Conservation (phyloP, 495 filamentous ascomycete species). For the Neurospora discreta region DNA sequence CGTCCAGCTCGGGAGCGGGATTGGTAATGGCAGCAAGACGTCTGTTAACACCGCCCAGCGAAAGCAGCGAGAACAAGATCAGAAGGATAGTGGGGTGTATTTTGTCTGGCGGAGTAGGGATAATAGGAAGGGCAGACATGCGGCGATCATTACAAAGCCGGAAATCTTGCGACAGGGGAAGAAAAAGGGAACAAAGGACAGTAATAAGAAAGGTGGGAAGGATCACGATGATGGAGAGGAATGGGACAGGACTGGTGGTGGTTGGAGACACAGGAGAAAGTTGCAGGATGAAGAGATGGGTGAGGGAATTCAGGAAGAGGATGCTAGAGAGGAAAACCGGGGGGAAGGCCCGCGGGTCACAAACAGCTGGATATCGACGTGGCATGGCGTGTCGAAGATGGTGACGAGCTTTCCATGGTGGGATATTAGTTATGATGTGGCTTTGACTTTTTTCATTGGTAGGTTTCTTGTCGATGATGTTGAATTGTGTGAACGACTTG, state of each 20-base stretch:
- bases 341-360: slow-evolving; percentile 35
- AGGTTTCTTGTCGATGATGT: neutral
- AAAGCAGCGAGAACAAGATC: neutral
- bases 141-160: slow-evolving; percentile 34
- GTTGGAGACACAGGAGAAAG: neutral
- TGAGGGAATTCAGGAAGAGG: neutral
- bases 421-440: slow-evolving; percentile 61
- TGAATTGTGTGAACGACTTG: neutral
- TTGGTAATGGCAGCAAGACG: neutral
- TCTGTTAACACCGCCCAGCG: neutral
- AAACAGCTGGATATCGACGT: slow-evolving; percentile 15
- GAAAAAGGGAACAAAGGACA: neutral
- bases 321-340: slow-evolving; percentile 12
- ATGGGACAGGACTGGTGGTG: neutral
- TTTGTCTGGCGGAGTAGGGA: slow-evolving; percentile 47
- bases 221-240: neutral
- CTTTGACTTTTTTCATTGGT: slow-evolving; percentile 51
- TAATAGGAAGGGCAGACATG: slow-evolving; percentile 58
- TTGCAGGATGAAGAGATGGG: neutral
- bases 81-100: slow-evolving; percentile 2
- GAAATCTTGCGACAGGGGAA: neutral
- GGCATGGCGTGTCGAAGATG: slow-evolving; percentile 44
- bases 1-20: neutral
- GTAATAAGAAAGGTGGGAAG: neutral
- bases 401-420: slow-evolving; percentile 47